Evolutionary conservation across 2,329 filamentous ascomycete species (phyloP), one percentile per base, ranked within the genome.

Genomic region (Botrytis paeoniae): DNA sequence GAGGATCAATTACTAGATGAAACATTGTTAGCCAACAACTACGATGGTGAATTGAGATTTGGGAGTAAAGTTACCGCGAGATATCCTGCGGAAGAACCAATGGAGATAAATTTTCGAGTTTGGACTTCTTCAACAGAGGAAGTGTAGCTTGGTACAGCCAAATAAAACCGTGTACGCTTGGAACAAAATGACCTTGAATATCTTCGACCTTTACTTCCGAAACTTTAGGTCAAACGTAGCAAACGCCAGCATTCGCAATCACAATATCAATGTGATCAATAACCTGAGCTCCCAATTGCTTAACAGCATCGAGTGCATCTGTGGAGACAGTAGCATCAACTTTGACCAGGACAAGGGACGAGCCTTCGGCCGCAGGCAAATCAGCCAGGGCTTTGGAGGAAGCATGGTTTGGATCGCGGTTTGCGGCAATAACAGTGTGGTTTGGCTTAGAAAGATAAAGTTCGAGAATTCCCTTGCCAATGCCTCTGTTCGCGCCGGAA

Each of bases 191-290:
- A 7, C 60, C 60, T 41, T 62, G 60, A 0, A 62, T 9, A 41
- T 62, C 60, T 9, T 41, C 60, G 25, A 2, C 37, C 14, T 29
- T 62, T 25, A 62, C 60, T 62, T 62, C 60, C 25, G 60, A 62
- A 18, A 62, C 60, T 20, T 29, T 62, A 10, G 37, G 60, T 37
- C 60, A 62, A 4, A 2, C 12, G 25, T 62, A 62, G 37, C 60
- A 62, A n/a, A 62, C 60, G 22, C 82, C 86, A 0, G 86, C 85
- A 76, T 88, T 88, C 54, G 86, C 83, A 72, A 88, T 83, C 8
- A 88, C 81, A 20, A 69, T 54, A 43, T 69, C 66, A 9, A 69
- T 4, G 29, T 54, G 37, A 41, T 48, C n/a, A 39, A 69, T 60
- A 37, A 39, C 54, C 14, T 62, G 60, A 16, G 60, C 18, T 41